These are phyloP conservation scores for Acanthamoeba royreba DNA, from an alignment of 208 protist species.

Conservation along the genomic window DNA sequence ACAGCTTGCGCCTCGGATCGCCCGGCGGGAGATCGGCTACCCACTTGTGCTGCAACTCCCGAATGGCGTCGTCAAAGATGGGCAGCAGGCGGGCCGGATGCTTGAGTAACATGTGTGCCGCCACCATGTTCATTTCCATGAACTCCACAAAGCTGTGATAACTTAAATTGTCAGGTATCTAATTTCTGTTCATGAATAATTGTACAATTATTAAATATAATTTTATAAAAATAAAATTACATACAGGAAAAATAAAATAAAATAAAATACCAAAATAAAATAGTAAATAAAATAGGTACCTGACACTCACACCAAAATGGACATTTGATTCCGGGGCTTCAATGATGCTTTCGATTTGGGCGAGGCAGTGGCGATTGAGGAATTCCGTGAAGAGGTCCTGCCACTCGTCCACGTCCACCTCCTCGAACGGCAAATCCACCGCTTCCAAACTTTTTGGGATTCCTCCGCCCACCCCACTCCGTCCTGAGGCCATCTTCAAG, in stretches of 20 bases:
- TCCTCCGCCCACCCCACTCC: no score
- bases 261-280: neutral
- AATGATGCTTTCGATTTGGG: neutral
- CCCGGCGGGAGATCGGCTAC: neutral
- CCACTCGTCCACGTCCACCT: neutral
- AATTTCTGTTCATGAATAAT: neutral
- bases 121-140: slow-evolving; percentile 56
- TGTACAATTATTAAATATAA: neutral
- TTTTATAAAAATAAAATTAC: neutral
- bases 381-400: neutral
- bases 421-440: neutral
- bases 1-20: slow-evolving; percentile 10
- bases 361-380: neutral
- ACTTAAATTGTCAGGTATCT: neutral
- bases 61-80: slow-evolving; percentile 62
- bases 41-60: slow-evolving; percentile 41
- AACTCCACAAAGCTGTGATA: slow-evolving; percentile 50
- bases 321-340: neutral
- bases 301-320: neutral
- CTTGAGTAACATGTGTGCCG: slow-evolving; percentile 60
- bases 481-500: no score
- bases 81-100: slow-evolving; percentile 61
- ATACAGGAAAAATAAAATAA: neutral
- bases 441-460: neutral
- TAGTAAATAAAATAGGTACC: neutral